Evolutionary conservation across 2,329 filamentous ascomycete genomes (phyloP), one percentile per base, ranked within the genome.

Genomic region (Dactylella cylindrospora): DNA sequence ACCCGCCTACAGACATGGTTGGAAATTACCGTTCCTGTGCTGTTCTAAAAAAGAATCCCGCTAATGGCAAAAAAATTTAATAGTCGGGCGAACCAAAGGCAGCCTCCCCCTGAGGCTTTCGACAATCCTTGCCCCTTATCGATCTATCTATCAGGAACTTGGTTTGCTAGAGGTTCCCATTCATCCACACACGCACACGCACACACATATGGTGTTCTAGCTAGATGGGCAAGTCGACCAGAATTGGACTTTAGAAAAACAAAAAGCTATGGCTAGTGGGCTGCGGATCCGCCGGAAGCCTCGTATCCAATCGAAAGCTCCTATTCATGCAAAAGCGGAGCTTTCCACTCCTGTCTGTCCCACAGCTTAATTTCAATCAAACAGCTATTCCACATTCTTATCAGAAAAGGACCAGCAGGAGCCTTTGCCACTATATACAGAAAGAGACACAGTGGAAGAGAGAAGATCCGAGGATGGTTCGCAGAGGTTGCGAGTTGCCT

Each of bases 171-270:
- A n/a, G n/a, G n/a, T 23, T 8, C 35, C 35, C 17, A 10, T 39
- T 23, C 13, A 5, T 12, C 26, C 36, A 5, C 9, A 19, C 36
- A 38, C 33, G 15, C 5, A 17, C 10, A 35, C 35, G 15, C 7
- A 10, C 15, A 13, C 36, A 23, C 17, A 22, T 23, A 23, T 54
- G 39, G 29, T 32, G 29, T 20, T 54, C 50, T 47, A 50, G n/a
- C 57, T 31, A 62, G 57, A 54, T 43, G 49, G 57, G 57, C 19
- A 62, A 62, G 49, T 62, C 57, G 39, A 54, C 38, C 40, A 62
- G 49, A 46, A 53, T n/a, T n/a, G 38, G 49, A 39, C 38, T 19
- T 35, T 32, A 52, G 49, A 40, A 9, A n/a, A n/a, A n/a, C n/a
- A n/a, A n/a, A n/a, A n/a, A n/a, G n/a, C n/a, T n/a, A n/a, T n/a